phyloP scores from a whole-genome alignment of 2,329 filamentous ascomycete genomes.

The Aspergillus latus region DNA sequence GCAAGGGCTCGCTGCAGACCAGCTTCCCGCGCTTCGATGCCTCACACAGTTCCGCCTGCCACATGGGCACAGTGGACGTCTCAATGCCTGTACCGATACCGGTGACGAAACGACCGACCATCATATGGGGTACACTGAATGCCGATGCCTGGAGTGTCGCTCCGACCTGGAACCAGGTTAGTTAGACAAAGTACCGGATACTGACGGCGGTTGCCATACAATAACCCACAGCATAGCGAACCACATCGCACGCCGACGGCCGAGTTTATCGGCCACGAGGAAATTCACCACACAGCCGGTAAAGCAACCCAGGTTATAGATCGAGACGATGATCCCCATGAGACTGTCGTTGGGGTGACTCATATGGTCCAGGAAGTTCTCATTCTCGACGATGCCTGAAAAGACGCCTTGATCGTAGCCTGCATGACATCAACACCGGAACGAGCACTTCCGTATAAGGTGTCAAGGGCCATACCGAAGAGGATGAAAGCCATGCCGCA shows the following conservation, averaged over 20 bases:
- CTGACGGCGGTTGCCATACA: constrained; percentile 15
- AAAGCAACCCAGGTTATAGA: constrained; percentile 48
- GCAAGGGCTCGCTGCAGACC: constrained; percentile 42
- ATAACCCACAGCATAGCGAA: constrained; percentile 38
- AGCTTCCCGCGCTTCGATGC: constrained; percentile 43
- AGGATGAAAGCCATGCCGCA: constrained; percentile 29
- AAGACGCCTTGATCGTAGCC: constrained; percentile 55
- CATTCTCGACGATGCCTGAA: constrained; percentile 48
- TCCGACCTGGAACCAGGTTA: constrained; percentile 27
- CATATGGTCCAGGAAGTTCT: constrained; percentile 47
- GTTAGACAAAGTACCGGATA: not conserved
- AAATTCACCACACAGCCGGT: constrained; percentile 36
- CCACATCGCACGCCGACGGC: constrained; percentile 35
- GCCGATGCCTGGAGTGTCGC: constrained; percentile 36
- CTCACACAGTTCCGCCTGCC: constrained; percentile 48
- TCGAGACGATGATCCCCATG: constrained; percentile 46
- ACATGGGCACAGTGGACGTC: constrained; percentile 41
- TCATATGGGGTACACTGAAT: constrained; percentile 34
- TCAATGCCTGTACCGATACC: constrained; percentile 52
- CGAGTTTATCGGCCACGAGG: constrained; percentile 32
- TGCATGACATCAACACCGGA: constrained; percentile 30
- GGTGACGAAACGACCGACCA: constrained; percentile 50
- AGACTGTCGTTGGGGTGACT: constrained; percentile 38
- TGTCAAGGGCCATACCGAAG: constrained; percentile 21
- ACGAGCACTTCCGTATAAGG: not conserved